Percentiles rank a stretch among this genome's conserved stretches.
These are phyloP conservation scores for Erysimum cheiri DNA, from an alignment of 441 rosid genomes.

Conservation along the genomic window DNA sequence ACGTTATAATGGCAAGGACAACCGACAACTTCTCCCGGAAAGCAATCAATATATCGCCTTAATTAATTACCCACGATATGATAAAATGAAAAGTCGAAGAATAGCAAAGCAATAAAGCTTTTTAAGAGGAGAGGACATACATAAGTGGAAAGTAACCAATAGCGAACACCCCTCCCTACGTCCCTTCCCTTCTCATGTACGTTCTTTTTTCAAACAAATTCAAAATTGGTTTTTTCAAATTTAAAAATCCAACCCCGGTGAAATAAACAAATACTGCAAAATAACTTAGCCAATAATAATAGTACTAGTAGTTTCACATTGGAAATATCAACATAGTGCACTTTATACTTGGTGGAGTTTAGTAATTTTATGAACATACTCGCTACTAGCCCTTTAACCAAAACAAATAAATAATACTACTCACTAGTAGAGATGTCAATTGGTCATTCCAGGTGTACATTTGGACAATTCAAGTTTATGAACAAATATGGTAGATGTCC, in stretches of 20 bases:
- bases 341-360: slow-evolving; percentile 20
- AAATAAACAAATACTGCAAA: not conserved
- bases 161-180: too few species aligned
- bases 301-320: not conserved
- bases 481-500: too few species aligned
- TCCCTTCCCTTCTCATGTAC: too few species aligned
- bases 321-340: slow-evolving; percentile 18
- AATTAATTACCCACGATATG: slow-evolving; percentile 14
- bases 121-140: slow-evolving; percentile 13
- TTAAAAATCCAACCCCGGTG: not conserved
- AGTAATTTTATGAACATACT: not conserved
- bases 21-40: slow-evolving; percentile 27
- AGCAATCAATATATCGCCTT: slow-evolving; percentile 7
- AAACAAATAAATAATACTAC: too few species aligned
- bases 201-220: not conserved
- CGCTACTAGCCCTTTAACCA: not conserved
- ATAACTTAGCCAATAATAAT: not conserved
- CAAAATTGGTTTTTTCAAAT: not conserved
- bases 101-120: not conserved
- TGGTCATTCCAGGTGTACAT: too few species aligned
- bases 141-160: slow-evolving; percentile 35
- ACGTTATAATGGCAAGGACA: slow-evolving; percentile 4
- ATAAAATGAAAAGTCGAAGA: not conserved
- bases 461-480: too few species aligned
- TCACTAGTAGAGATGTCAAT: too few species aligned